Base-by-base conservation (phyloP, 2,329 filamentous ascomycete genomes). In the Nakataea oryzae region DNA sequence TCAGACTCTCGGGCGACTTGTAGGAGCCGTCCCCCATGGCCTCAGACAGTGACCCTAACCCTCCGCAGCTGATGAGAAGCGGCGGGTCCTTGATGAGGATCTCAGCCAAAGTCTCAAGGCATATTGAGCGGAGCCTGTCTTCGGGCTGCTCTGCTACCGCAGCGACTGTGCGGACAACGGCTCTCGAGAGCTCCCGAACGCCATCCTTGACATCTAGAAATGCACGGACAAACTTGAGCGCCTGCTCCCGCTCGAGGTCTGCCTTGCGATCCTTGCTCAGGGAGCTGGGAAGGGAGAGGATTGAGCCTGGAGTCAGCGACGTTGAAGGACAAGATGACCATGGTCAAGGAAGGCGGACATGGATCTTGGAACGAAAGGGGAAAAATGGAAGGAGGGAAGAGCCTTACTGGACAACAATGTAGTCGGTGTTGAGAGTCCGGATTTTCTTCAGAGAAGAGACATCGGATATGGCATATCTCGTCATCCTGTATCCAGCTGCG, bases 191-290 rank as follows among this genome's bases (percentile, higher is more conserved):
- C 72, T 99, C 93, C 65, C 85, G 83, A 11, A 96, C 87, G 13
- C 95, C 95, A 65, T 92, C 91, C 71, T 97, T 97, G 66, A 97
- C 91, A 71, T 99, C 95, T 3, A 99, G 79, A 70, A 99, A 99
- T 12, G 93, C 91, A 63, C 95, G 86, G 29, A 97, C 88, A 72
- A 99, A 97, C 73, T 99, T 99, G 69, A 99, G 79, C 14, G 95
- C 95, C 75, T 99, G 95, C 74, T 99, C 95, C 61, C 96, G 85
- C 76, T 99, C 95, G 24, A 99, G 90, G 68, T 93, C 93, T n/a
- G 93, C 91, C 74, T 97, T 97, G 70, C 90, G 89, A 73, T 97
- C 95, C 72, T 97, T 97, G 66, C 96, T 91, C 41, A 99, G 79
- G 0, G 95, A 97, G 64, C 82, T 84, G 63, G 6, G 3, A 6